These are phyloP conservation scores for Puccinellia tenuiflora DNA, from an alignment of 176 grass and related monocot genomes.

Conservation along the genomic window DNA sequence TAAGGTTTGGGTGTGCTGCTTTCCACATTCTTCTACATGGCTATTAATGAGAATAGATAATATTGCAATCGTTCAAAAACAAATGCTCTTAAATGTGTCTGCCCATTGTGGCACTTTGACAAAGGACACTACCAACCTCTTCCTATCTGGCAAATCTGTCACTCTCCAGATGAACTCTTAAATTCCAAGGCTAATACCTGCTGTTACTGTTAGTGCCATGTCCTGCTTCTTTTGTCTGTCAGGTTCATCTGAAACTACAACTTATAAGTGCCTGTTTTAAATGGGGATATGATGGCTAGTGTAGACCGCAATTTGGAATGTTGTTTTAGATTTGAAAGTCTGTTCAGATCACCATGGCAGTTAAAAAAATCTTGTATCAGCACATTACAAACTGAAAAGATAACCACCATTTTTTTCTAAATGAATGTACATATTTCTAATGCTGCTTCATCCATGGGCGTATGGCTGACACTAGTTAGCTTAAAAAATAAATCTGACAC, in stretches of 20 bases:
- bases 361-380: neutral
- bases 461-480: neutral
- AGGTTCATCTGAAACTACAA: neutral
- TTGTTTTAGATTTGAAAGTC: neutral
- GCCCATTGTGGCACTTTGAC: neutral
- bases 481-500: neutral
- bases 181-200: constrained; percentile 4
- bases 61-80: neutral
- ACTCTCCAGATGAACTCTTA: constrained; percentile 10
- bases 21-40: constrained; percentile 4
- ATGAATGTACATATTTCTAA: neutral
- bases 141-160: neutral
- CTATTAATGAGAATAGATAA: constrained; percentile 1
- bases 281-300: neutral
- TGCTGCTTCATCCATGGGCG: neutral
- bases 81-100: neutral
- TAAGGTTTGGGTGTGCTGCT: constrained; percentile 56
- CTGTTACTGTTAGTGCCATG: constrained; percentile 9
- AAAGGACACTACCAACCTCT: neutral
- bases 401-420: neutral
- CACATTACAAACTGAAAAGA: neutral
- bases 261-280: neutral
- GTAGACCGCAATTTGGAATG: neutral
- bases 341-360: neutral
- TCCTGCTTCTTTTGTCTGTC: neutral